These are phyloP conservation scores for Hygrocybe coccinea DNA, from an alignment of 768 basidiomycete genomes.

Conservation along the genomic window DNA sequence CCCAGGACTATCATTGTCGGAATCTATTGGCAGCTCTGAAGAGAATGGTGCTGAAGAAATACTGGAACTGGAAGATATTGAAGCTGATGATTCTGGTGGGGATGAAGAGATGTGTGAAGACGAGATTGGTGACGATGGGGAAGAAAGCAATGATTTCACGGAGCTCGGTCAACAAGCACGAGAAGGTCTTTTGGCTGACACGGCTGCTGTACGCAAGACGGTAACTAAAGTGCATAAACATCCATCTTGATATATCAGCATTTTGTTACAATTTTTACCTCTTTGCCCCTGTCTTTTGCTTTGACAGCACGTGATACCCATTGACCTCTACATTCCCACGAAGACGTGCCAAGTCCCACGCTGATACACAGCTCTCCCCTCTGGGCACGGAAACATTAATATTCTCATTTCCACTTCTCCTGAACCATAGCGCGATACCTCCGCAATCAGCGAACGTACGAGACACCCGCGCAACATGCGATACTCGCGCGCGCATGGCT, in stretches of 20 bases:
- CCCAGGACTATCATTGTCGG: constrained; percentile 23
- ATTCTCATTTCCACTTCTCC: no score
- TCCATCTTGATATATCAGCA: not conserved
- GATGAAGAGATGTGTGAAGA: constrained; percentile 1
- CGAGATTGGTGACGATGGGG: not conserved
- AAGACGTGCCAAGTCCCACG: no score
- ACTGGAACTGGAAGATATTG: not conserved
- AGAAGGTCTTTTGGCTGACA: not conserved
- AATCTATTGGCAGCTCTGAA: not conserved
- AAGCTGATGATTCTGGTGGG: constrained; percentile 5
- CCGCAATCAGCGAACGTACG: no score
- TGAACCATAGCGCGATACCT: no score
- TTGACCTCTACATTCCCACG: no score
- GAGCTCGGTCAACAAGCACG: not conserved
- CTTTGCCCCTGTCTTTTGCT: constrained; percentile 20
- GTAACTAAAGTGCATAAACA: constrained; percentile 6
- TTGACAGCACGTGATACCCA: no score
- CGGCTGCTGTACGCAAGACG: not conserved
- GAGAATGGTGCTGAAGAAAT: not conserved
- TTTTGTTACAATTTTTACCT: no score
- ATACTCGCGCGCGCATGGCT: no score
- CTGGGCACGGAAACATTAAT: no score
- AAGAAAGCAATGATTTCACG: constrained; percentile 6
- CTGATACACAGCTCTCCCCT: no score
- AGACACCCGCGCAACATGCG: no score